Evolutionary conservation across 2,329 filamentous ascomycete genomes (phyloP), one percentile per base, ranked within the genome.

Genomic region (Magnaporthiopsis incrustans): DNA sequence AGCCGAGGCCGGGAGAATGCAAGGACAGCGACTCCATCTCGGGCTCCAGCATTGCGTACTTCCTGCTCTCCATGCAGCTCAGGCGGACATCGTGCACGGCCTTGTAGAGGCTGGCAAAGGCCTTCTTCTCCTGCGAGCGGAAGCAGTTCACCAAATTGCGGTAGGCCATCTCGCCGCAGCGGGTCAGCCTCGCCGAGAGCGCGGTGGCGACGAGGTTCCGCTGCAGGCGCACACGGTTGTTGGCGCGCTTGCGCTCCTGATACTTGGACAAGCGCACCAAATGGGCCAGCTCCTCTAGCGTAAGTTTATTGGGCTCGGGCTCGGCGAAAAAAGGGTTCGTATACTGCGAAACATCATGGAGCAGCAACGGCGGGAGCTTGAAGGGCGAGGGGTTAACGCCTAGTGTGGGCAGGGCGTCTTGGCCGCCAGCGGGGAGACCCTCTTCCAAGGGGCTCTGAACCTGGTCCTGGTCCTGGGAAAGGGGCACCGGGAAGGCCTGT

Each of bases 121-220:
- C 84, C 71, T 88, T 88, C 78, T 91, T 91, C 76, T 95, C 89
- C 72, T 92, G 90, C 62, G 84, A 85, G 66, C 89, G 86, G 75
- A 94, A 92, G 75, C 85, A 86, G 69, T 94, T 90, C 69, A 91
- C 89, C 70, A 95, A 79, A 69, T 89, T 90, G 67, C 88, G 85
- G 73, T 92, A 87, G 66, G 89, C 86, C 65, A 89, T 85, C 74
- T 91, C 88, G 68, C 89, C 88, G 70, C 88, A 91, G 68, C 89
- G 85, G 69, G 88, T 87, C 72, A 94, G 79, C 64, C 91, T 88
- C 66, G 89, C 86, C 68, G 88, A 91, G 65, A 92, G 79, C 56
- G 89, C 89, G 58, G 88, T 90, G 26, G 89, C 90, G 63, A 93
- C 85, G 66, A 93, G 79, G 72, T 85, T 90, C 71, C 88, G 83